phyloP scores from a whole-genome alignment of 345 rosid species.

The Schrenkiella parvula region DNA sequence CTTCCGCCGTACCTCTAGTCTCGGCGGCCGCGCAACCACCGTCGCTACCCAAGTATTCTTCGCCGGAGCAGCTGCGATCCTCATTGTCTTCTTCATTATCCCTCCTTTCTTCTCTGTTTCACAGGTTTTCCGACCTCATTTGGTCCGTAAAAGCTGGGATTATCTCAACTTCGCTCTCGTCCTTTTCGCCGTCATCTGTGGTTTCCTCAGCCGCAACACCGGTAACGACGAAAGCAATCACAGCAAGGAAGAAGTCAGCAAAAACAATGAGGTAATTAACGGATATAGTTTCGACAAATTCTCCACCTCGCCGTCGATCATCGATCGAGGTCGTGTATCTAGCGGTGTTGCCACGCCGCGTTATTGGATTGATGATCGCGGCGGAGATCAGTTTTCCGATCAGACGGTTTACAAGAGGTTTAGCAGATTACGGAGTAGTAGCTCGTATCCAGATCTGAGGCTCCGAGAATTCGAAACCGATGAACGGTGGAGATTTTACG shows the following conservation, averaged over 20 bases:
- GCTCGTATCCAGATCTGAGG: slow-evolving; percentile 84
- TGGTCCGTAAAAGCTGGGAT: slow-evolving; percentile 73
- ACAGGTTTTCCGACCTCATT: slow-evolving; percentile 52
- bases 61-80: slow-evolving; percentile 44
- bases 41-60: slow-evolving; percentile 36
- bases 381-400: slow-evolving; percentile 29
- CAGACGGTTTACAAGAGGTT: slow-evolving; percentile 37
- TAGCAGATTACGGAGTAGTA: slow-evolving; percentile 54
- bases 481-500: slow-evolving; percentile 64
- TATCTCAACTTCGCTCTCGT: slow-evolving; percentile 67
- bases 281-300: slow-evolving; percentile 28
- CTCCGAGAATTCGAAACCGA: slow-evolving; percentile 30
- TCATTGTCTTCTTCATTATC: slow-evolving; percentile 39
- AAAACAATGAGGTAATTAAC: not conserved
- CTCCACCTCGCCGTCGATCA: slow-evolving; percentile 27
- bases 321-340: slow-evolving; percentile 30
- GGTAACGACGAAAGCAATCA: slow-evolving; percentile 26
- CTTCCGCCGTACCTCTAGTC: slow-evolving; percentile 30
- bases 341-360: slow-evolving; percentile 36
- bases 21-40: slow-evolving; percentile 19
- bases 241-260: not conserved
- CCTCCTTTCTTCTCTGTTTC: slow-evolving; percentile 55
- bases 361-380: slow-evolving; percentile 40
- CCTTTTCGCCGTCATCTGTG: slow-evolving; percentile 75
- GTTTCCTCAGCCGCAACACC: slow-evolving; percentile 50